phyloP scores from a whole-genome alignment of 495 filamentous ascomycete genomes.

The Aspergillus hancockii region DNA sequence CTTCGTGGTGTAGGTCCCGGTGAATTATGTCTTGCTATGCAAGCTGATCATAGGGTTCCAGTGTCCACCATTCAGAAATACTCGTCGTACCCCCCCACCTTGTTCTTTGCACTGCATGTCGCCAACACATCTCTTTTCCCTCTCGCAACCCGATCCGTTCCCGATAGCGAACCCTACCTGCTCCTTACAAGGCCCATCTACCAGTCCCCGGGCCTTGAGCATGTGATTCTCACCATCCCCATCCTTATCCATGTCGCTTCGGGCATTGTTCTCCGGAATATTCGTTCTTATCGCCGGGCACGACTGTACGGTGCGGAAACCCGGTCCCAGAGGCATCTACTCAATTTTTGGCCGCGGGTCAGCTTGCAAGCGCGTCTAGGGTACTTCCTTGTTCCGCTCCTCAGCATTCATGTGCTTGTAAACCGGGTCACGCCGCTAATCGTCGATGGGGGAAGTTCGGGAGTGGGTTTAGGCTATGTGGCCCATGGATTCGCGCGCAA shows the following conservation, averaged over 20 bases:
- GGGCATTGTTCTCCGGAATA: slow-evolving; percentile 73
- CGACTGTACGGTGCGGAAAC: slow-evolving; percentile 68
- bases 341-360: slow-evolving; percentile 64
- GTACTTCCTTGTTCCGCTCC: slow-evolving; percentile 61
- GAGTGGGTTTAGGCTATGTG: slow-evolving; percentile 78
- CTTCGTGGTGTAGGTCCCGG: slow-evolving; percentile 58
- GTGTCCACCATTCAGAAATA: slow-evolving; percentile 82
- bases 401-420: slow-evolving; percentile 68
- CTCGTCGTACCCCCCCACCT: slow-evolving; percentile 80
- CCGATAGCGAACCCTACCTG: slow-evolving; percentile 56
- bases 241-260: slow-evolving; percentile 56
- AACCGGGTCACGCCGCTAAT: slow-evolving; percentile 70
- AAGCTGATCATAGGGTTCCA: slow-evolving; percentile 30
- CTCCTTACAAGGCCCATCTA: slow-evolving; percentile 72
- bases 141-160: slow-evolving; percentile 56
- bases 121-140: slow-evolving; percentile 78
- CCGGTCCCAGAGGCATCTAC: slow-evolving; percentile 34
- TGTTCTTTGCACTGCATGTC: slow-evolving; percentile 77
- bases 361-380: slow-evolving; percentile 67
- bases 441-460: slow-evolving; percentile 79
- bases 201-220: slow-evolving; percentile 63
- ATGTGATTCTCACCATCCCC: slow-evolving; percentile 46
- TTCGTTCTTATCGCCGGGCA: slow-evolving; percentile 66
- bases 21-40: background rate
- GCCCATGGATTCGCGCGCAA: slow-evolving; percentile 81